These are phyloP conservation scores for Magnaporthiopsis incrustans DNA, from an alignment of 2,329 filamentous ascomycete genomes.

Conservation along the genomic window DNA sequence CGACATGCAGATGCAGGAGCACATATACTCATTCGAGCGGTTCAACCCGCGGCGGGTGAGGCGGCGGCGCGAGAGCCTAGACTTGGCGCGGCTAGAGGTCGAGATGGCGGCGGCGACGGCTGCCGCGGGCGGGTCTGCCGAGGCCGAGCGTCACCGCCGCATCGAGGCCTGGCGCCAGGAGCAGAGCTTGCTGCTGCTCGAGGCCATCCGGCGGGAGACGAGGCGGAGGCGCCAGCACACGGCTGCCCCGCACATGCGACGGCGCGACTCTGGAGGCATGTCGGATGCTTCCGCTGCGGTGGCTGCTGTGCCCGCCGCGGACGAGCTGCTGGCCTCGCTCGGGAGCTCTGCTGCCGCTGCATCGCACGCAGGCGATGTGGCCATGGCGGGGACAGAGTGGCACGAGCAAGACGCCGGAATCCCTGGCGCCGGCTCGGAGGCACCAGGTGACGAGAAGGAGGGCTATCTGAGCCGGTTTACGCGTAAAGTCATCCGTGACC, in stretches of 20 bases:
- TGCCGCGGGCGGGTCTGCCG: conserved; percentile 20
- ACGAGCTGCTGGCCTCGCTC: conserved; percentile 16
- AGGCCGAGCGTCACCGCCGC: conserved; percentile 68
- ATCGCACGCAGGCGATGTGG: conserved; percentile 14
- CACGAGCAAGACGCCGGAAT: conserved; percentile 31
- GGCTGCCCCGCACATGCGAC: neutral
- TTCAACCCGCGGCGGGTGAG: conserved; percentile 66
- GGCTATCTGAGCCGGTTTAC: conserved; percentile 77
- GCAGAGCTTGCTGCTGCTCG: conserved; percentile 75
- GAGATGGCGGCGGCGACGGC: conserved; percentile 26
- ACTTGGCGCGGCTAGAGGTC: conserved; percentile 40
- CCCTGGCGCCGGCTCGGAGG: conserved; percentile 22
- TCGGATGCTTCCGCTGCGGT: neutral
- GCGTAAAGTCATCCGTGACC: conserved; percentile 74
- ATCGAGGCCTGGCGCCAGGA: conserved; percentile 92
- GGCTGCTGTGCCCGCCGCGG: neutral
- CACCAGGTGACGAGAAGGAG: conserved; percentile 43
- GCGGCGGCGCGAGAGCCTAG: conserved; percentile 44
- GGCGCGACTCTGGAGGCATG: neutral
- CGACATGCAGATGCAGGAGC: conserved; percentile 61
- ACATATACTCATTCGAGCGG: conserved; percentile 81
- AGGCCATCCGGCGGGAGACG: conserved; percentile 86
- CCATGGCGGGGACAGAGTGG: conserved; percentile 32
- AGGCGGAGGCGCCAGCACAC: conserved; percentile 54
- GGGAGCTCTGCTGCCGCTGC: neutral